A percentile compares a stretch with the other conserved stretches of the same genome.
Evolutionary conservation across 495 filamentous ascomycete species (phyloP).

Genomic region (Cryomyces minteri): DNA sequence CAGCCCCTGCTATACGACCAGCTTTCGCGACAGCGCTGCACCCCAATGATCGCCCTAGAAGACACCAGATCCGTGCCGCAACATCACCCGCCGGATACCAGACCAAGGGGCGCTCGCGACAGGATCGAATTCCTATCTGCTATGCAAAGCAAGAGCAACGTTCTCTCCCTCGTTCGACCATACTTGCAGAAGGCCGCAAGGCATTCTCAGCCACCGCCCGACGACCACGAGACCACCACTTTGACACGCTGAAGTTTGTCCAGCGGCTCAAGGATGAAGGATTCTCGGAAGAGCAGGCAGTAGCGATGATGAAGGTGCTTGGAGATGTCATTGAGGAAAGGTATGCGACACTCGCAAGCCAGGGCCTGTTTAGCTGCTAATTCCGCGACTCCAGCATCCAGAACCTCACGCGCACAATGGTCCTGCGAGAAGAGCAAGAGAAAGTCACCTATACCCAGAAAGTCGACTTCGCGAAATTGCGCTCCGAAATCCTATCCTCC

Average conservation of each 20-base stretch:
- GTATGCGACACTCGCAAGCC: conserved; percentile 15
- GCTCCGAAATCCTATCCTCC: conserved; percentile 76
- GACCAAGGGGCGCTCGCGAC: no score
- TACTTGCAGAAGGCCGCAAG: conserved; percentile 6
- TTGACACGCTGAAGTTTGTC: conserved; percentile 95
- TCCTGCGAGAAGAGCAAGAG: conserved; percentile 79
- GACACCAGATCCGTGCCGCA: no score
- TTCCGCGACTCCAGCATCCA: conserved; percentile 45
- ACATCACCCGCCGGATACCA: no score
- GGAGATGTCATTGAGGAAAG: conserved; percentile 96
- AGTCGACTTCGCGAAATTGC: conserved; percentile 97
- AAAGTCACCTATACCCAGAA: conserved; percentile 92
- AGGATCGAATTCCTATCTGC: no score
- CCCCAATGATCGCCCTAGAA: no score
- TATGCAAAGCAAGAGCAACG: no score
- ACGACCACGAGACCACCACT: conserved; percentile 68
- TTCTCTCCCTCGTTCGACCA: no score
- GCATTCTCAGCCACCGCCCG: conserved; percentile 53
- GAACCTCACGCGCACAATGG: conserved; percentile 96
- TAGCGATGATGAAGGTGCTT: conserved; percentile 92
- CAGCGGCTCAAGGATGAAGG: conserved; percentile 78
- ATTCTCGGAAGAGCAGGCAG: conserved; percentile 87
- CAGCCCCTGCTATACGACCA: no score
- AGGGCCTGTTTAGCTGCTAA: background rate
- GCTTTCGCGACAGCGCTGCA: no score